These are phyloP conservation scores for Boletus fagicola DNA, from an alignment of 768 basidiomycete genomes.

Conservation along the genomic window DNA sequence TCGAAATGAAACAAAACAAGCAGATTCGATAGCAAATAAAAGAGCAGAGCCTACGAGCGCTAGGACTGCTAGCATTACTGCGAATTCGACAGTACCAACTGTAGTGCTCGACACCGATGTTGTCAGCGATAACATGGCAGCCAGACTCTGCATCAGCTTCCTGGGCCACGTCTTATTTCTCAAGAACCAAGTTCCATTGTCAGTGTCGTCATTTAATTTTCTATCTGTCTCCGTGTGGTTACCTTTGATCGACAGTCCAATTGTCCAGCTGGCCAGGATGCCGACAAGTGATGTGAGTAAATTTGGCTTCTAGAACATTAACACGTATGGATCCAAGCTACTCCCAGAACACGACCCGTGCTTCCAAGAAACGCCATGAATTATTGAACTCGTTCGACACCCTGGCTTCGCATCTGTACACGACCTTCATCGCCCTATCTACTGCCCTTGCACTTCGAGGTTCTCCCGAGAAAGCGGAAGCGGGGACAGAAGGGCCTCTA, in stretches of 20 bases:
- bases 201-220: conserved; percentile 30
- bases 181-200: conserved; percentile 81
- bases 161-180: conserved; percentile 72
- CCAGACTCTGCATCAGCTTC: conserved; percentile 58
- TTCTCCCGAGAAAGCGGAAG: conserved; percentile 1
- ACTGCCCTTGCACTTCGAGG: conserved; percentile 53
- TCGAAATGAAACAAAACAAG: not conserved
- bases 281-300: conserved; percentile 44
- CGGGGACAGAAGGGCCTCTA: not conserved
- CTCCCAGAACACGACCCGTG: conserved; percentile 43
- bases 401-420: conserved; percentile 67
- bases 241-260: conserved; percentile 45
- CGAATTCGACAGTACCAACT: conserved; percentile 33
- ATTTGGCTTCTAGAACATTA: not conserved
- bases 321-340: not conserved
- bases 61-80: not conserved
- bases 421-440: conserved; percentile 72
- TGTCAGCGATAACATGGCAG: conserved; percentile 60
- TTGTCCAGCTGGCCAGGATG: conserved; percentile 60
- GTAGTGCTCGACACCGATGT: conserved; percentile 48
- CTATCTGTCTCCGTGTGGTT: not conserved
- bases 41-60: not conserved
- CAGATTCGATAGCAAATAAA: not conserved
- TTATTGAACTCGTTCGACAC: conserved; percentile 67
- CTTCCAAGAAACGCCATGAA: conserved; percentile 59